Conservation (phyloP, 805 yeast species). For the Candida ulmi region DNA sequence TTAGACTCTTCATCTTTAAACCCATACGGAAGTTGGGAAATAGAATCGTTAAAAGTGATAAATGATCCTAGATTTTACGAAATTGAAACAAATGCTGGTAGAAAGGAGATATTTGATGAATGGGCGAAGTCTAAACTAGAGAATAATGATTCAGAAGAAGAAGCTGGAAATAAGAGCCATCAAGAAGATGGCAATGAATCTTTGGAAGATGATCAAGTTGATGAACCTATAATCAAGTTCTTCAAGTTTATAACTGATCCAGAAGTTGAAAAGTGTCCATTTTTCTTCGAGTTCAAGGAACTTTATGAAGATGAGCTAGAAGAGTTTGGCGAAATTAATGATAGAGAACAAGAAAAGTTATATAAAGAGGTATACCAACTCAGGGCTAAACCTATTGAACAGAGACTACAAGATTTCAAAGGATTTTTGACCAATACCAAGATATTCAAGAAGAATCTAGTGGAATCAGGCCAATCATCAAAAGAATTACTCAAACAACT, state of each 20-base stretch:
- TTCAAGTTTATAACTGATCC: constrained; percentile 22
- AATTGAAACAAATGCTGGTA: constrained; percentile 27
- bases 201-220: background rate
- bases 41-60: constrained; percentile 34
- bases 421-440: constrained; percentile 11
- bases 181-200: too few relatives aligned
- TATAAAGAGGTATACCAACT: constrained; percentile 29
- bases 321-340: constrained; percentile 20
- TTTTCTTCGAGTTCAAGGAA: constrained; percentile 36
- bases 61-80: constrained; percentile 36
- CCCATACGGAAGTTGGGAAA: constrained; percentile 44
- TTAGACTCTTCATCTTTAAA: constrained; percentile 30
- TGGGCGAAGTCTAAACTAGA: constrained; percentile 32
- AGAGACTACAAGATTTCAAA: constrained; percentile 17
- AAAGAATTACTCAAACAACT: background rate
- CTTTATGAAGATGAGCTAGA: constrained; percentile 25
- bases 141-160: background rate
- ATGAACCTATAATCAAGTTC: constrained; percentile 17
- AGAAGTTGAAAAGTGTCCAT: constrained; percentile 20
- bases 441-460: constrained; percentile 14
- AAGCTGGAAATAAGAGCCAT: background rate
- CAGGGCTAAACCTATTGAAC: constrained; percentile 9
- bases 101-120: constrained; percentile 36
- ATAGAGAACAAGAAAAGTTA: constrained; percentile 31
- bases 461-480: background rate